Evolutionary conservation across 2,329 filamentous ascomycete genomes (phyloP).

Genomic region (Venturia nashicola): DNA sequence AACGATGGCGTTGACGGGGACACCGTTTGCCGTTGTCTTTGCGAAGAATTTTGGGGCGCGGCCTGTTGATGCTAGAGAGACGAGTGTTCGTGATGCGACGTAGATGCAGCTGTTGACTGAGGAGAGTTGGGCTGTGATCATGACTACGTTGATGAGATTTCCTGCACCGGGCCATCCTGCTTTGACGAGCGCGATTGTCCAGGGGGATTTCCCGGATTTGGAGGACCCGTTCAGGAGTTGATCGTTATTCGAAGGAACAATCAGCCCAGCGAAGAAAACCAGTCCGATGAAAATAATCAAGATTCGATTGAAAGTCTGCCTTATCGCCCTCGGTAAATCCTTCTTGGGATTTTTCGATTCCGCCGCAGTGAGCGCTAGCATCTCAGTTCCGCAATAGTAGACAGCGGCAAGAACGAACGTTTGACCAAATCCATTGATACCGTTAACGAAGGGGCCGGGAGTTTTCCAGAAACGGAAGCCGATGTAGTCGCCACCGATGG

Average conservation of each 20-base stretch:
- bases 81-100: constrained; percentile 29
- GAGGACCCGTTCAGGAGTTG: background rate
- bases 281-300: constrained; percentile 10
- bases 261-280: constrained; percentile 9
- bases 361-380: constrained; percentile 10
- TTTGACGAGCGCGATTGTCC: constrained; percentile 9
- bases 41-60: constrained; percentile 27
- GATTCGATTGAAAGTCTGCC: constrained; percentile 11
- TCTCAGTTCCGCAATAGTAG: constrained; percentile 22
- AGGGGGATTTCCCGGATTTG: constrained; percentile 8
- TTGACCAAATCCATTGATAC: constrained; percentile 31
- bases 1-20: constrained; percentile 29
- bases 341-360: constrained; percentile 11
- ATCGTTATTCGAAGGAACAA: constrained; percentile 11
- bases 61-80: constrained; percentile 27
- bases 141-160: constrained; percentile 9
- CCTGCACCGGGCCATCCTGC: constrained; percentile 10
- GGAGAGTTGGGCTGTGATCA: constrained; percentile 6
- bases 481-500: constrained; percentile 22
- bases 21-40: constrained; percentile 25
- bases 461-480: constrained; percentile 12
- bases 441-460: constrained; percentile 44
- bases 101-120: constrained; percentile 17
- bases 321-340: constrained; percentile 9
- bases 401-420: constrained; percentile 29